Base-by-base conservation (phyloP, 345 rosid genomes). In the Eucalyptus urophylla region DNA sequence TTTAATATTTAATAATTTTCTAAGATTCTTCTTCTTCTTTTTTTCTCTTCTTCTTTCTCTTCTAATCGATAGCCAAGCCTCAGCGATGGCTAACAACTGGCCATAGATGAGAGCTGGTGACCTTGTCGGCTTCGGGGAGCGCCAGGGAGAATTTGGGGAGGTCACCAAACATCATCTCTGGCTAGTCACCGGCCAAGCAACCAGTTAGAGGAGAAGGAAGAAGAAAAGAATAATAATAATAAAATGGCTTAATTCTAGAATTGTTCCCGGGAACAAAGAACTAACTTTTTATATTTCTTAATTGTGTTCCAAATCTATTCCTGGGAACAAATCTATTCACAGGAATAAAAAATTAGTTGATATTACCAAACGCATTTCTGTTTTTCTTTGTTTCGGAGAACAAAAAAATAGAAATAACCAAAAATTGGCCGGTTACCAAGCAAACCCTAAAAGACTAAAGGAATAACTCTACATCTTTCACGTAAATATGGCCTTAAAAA, bases 121-220 rank as follows among this genome's bases (percentile, higher is more conserved):
- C 58, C 24, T 53, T 0, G 0, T 8, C 10, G 0, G 0, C 56
- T 8, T 53, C 0, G 1, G 2, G 56, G 54, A 2, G 56, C 0
- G 4, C 2, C 0, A 7, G 0, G 56, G 56, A 53, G 56, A 4
- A 0, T 53, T 53, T 53, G 24, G 24, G 58, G 10, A 19, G 58
- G 58, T 53, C 2, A 0, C 58, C 10, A 19, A 53, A 53, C 58
- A 53, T 53, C 58, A 53, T 53, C 25, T 53, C 24, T 53, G 0
- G 58, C 58, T 53, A 53, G 24, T 53, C 58, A 19, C 5, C 4
- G 0, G 24, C 24, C 58, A 53, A 53, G 62, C 12, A 24, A 24
- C 62, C 13, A 4, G 1, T 5, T 56, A 22, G 6, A 56, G 29
- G 62, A 56, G 62, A 56, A 56, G 4, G 27, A 56, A 56, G 11